phyloP scores from a whole-genome alignment of 345 rosid species.

The Schrenkiella parvula region DNA sequence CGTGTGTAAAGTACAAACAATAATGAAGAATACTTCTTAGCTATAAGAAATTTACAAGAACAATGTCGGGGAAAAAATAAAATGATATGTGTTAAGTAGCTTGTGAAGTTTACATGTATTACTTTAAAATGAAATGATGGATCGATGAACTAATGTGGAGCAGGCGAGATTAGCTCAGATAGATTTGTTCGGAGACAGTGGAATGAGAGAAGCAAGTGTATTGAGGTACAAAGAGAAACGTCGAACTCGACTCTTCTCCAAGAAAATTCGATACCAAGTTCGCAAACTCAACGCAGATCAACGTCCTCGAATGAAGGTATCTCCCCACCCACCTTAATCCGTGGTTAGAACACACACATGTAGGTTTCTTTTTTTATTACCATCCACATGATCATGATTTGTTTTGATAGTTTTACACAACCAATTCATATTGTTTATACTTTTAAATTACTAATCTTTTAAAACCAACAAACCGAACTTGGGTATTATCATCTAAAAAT shows the following conservation, averaged over 20 bases:
- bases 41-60: background rate
- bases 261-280: slow-evolving; percentile 88
- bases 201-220: slow-evolving; percentile 83
- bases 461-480: background rate
- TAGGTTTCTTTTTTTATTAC: slow-evolving; percentile 3
- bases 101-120: background rate
- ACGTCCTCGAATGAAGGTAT: slow-evolving; percentile 92
- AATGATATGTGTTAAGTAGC: background rate
- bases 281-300: slow-evolving; percentile 84
- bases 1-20: background rate
- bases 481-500: background rate
- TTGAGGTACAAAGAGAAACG: slow-evolving; percentile 89
- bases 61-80: background rate
- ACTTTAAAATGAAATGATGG: background rate
- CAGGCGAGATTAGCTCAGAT: slow-evolving; percentile 85
- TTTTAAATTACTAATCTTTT: background rate
- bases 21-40: background rate
- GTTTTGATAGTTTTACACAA: background rate
- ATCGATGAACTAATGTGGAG: slow-evolving; percentile 11
- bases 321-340: slow-evolving; percentile 8
- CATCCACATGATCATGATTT: background rate
- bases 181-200: slow-evolving; percentile 61
- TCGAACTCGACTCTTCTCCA: slow-evolving; percentile 76
- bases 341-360: slow-evolving; percentile 4
- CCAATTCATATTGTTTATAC: background rate